Base-by-base conservation (phyloP, 306 rosid species). In the Cucurbita ficifolia region DNA sequence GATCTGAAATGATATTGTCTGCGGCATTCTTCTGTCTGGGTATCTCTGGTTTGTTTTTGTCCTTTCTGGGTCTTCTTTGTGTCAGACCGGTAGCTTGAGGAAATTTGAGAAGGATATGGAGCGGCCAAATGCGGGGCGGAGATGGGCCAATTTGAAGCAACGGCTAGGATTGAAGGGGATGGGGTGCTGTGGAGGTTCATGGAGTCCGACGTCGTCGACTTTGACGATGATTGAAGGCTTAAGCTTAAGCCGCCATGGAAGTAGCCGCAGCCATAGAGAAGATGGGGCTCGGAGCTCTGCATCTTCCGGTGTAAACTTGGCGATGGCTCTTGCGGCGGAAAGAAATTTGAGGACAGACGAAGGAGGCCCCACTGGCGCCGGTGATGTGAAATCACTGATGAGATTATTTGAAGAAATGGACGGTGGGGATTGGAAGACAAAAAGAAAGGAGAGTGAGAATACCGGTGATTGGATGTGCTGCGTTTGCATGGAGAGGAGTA, bases 241-340 rank as follows among this genome's bases (percentile, higher is more conserved):
- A 5, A 14, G 50, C n/a, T 40, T 40, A 6, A 42, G 60, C 57
- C 81, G 58, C 53, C 73, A 77, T 59, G 81, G 74, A 11, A 56
- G 52, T 1, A 55, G 57, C 48, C 65, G 13, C 35, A 38, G 48
- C 46, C 61, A 33, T 7, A 53, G 58, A 58, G 79, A 60, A 42
- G 79, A 72, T 1, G 73, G 56, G 38, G 39, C 2, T 11, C 76
- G 45, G 33, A 73, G 67, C 36, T 60, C 82, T 3, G 48, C 71
- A 5, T 55, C 12, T 22, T 35, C 79, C 14, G 67, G 76, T 8
- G 75, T 79, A 79, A 80, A 71, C 60, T 65, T 80, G 68, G 83
- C 79, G 1, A 80, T 76, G 83, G 79, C 79, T 8, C 64, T 80
- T 52, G 83, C 79, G 46, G 83, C 83, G 1, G 83, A 80, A 79